Base-by-base conservation (phyloP, 148 eudicot species). In the Polygonum aviculare region DNA sequence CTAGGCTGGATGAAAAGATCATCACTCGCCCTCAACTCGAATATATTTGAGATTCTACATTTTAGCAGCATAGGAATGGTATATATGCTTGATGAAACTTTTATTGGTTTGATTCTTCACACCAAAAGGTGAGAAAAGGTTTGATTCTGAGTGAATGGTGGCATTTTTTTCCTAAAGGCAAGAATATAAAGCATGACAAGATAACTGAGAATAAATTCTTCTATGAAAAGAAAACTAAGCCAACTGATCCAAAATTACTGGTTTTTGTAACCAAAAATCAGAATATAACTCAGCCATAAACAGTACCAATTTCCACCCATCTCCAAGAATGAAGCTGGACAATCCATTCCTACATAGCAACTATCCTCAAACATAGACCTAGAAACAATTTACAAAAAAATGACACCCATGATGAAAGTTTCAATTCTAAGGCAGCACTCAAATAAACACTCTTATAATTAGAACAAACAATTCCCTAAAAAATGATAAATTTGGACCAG, bases 321-420 rank as follows among this genome's bases (percentile, higher is more conserved):
- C 60, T 7, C 22, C 60, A 54, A 54, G 60, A 54, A 54, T 18
- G 60, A 19, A 54, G 60, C 22, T 54, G 60, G 60, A 54, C 60
- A 26, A 26, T 4, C 0, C 7, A 54, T 18, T 22, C 63, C 63
- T 57, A 57, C 36, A 26, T 62, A 38, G 38, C 31, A 51, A 62
- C 69, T 62, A 62, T 62, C 69, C 69, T 26, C 31, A 62, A 62
- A 33, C 69, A 62, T 62, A 62, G 69, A 62, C 38, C 69, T 9
- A 62, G 12, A 31, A 31, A 26, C 38, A 62, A 62, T 26, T 62
- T 62, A 26, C 31, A 35, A 62, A 62, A 60, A 48, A 62, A 11
- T 62, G 38, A 62, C 38, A 62, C 38, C 69, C 69, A 62, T 22
- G 38, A 62, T 22, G 38, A 38, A 62, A 26, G 3, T 1, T 12